phyloP scores from a whole-genome alignment of 768 basidiomycete genomes.

The Lactarius sanguifluus region DNA sequence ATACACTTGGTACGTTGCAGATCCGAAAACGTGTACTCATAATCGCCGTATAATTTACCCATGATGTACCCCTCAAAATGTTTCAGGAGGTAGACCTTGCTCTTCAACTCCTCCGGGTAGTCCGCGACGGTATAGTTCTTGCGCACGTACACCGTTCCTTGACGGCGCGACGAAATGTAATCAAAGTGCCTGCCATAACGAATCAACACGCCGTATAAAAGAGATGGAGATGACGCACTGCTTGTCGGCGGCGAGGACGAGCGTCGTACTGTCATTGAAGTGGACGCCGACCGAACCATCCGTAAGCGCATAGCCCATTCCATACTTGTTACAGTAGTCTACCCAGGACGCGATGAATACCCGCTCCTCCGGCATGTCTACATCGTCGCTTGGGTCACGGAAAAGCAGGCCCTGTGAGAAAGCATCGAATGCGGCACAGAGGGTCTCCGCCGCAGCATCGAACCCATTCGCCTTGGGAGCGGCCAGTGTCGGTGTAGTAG shows the following conservation, averaged over 20 bases:
- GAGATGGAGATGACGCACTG: conserved; percentile 51
- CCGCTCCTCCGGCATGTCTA: conserved; percentile 56
- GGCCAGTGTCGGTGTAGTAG: conserved; percentile 29
- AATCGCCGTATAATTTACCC: conserved; percentile 82
- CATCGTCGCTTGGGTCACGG: conserved; percentile 59
- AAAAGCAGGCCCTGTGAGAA: conserved; percentile 63
- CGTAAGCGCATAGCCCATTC: conserved; percentile 98
- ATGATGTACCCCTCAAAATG: conserved; percentile 96
- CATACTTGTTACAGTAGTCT: conserved; percentile 98
- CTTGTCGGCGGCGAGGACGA: conserved; percentile 85
- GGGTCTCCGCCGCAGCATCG: conserved; percentile 58
- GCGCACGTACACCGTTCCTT: conserved; percentile 66
- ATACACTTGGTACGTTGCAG: conserved; percentile 69
- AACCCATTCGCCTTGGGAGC: conserved; percentile 53
- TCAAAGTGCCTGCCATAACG: conserved; percentile 71
- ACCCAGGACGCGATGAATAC: conserved; percentile 99
- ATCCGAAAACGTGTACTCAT: conserved; percentile 80
- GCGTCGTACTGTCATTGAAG: conserved; percentile 92
- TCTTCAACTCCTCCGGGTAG: conserved; percentile 82
- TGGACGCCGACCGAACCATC: conserved; percentile 94
- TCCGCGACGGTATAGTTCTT: conserved; percentile 67
- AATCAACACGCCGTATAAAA: conserved; percentile 11
- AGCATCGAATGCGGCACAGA: conserved; percentile 66
- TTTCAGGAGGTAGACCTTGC: conserved; percentile 88
- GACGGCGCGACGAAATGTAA: conserved; percentile 69